Percentiles rank a stretch among this genome's conserved stretches.
Evolutionary conservation across 192 early-diverging fungal species (phyloP).

Genomic region (Entrophospora sp.): DNA sequence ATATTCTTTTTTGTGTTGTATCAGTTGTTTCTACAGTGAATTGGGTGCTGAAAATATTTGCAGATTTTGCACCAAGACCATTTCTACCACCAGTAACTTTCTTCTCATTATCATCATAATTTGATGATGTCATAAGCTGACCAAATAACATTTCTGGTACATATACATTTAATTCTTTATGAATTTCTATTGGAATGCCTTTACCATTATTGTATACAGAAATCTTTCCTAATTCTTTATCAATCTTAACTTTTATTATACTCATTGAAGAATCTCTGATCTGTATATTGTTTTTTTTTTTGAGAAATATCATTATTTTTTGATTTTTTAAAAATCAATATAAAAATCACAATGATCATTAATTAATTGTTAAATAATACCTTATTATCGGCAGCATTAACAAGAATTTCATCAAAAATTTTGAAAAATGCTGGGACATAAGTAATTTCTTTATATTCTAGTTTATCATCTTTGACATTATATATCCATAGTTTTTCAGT

Average conservation of each 20-base stretch:
- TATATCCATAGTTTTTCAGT: conserved; percentile 83
- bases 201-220: conserved; percentile 91
- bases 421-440: conserved; percentile 93
- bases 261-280: conserved; percentile 83
- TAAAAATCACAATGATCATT: too few species aligned
- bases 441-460: conserved; percentile 53
- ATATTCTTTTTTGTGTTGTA: conserved; percentile 59
- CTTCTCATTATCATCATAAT: conserved; percentile 93
- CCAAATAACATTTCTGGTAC: conserved; percentile 98
- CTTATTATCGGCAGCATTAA: conserved; percentile 95
- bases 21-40: conserved; percentile 92
- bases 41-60: conserved; percentile 94
- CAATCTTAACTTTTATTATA: conserved; percentile 78
- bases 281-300: conserved; percentile 27
- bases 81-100: conserved; percentile 95
- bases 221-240: conserved; percentile 65
- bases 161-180: conserved; percentile 79
- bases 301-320: background rate
- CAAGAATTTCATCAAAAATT: conserved; percentile 97
- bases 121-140: conserved; percentile 90
- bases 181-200: conserved; percentile 92
- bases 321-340: background rate
- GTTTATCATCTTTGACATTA: conserved; percentile 53
- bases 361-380: conserved; percentile 27
- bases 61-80: conserved; percentile 88